These are phyloP conservation scores for Astrephomene gubernaculifera DNA, from an alignment of 139 green algal genomes.

Conservation along the genomic window DNA sequence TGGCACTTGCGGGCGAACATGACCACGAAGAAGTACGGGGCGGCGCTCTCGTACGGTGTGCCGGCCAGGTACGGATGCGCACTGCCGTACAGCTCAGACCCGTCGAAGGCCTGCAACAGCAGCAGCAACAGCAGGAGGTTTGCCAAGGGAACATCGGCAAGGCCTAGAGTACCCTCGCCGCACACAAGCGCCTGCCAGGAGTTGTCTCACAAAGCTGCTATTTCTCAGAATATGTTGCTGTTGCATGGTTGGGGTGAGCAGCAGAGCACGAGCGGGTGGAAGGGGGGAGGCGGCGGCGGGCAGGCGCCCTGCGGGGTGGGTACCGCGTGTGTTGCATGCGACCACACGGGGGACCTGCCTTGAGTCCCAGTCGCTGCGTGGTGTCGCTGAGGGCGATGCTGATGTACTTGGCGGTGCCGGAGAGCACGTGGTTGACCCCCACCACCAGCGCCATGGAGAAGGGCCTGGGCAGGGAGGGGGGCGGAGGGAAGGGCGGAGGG, in stretches of 20 bases:
- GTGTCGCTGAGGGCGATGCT: constrained; percentile 55
- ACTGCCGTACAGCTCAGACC: constrained; percentile 40
- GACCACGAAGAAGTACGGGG: constrained; percentile 35
- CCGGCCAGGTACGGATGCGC: constrained; percentile 22
- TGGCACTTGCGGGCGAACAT: constrained; percentile 45
- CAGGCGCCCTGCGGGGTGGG: too few relatives aligned
- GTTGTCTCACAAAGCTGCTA: too few relatives aligned
- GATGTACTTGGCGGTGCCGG: constrained; percentile 51
- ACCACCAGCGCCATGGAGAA: constrained; percentile 33
- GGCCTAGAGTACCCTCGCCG: too few relatives aligned
- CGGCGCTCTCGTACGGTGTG: constrained; percentile 32
- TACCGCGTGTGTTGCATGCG: too few relatives aligned
- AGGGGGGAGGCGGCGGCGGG: too few relatives aligned
- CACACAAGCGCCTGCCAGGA: too few relatives aligned
- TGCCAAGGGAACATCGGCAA: too few relatives aligned
- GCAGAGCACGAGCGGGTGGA: too few relatives aligned
- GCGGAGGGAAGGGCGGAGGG: background rate
- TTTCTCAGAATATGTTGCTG: too few relatives aligned
- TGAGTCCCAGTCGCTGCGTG: constrained; percentile 43
- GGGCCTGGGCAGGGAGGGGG: background rate
- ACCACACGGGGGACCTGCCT: background rate
- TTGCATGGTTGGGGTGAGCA: too few relatives aligned
- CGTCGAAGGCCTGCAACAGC: constrained; percentile 43
- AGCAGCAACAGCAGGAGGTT: too few relatives aligned
- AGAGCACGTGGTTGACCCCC: constrained; percentile 53